Evolutionary conservation across 2,329 filamentous ascomycete species (phyloP).

Genomic region (Penicillium frequentans): DNA sequence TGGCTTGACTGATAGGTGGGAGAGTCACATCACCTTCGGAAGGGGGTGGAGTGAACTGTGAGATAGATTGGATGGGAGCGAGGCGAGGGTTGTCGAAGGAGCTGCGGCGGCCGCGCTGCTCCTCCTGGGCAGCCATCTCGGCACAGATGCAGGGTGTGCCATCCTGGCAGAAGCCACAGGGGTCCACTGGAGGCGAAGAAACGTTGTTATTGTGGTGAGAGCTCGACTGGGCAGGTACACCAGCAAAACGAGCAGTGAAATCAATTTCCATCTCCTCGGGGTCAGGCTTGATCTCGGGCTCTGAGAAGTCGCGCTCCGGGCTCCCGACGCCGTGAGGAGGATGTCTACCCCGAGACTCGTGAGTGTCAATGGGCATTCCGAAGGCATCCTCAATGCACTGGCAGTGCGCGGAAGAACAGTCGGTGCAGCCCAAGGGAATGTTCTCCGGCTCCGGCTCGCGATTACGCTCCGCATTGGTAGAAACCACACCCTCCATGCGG

Average conservation of each 20-base stretch:
- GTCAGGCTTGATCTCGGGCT: slow-evolving; percentile 48
- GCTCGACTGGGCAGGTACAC: slow-evolving; percentile 29
- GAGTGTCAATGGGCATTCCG: slow-evolving; percentile 45
- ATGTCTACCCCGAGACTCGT: slow-evolving; percentile 38
- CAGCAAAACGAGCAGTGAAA: slow-evolving; percentile 67
- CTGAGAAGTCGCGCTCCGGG: slow-evolving; percentile 57
- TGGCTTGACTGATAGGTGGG: slow-evolving; percentile 36
- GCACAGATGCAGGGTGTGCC: slow-evolving; percentile 82
- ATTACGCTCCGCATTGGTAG: slow-evolving; percentile 14
- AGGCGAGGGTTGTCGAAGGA: slow-evolving; percentile 39
- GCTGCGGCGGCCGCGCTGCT: slow-evolving; percentile 47
- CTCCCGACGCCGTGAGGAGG: slow-evolving; percentile 31
- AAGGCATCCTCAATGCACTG: slow-evolving; percentile 60
- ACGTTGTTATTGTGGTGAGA: slow-evolving; percentile 20
- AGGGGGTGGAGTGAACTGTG: slow-evolving; percentile 53
- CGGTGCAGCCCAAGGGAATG: slow-evolving; percentile 62
- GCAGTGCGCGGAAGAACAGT: slow-evolving; percentile 64
- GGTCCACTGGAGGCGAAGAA: slow-evolving; percentile 55
- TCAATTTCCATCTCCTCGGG: slow-evolving; percentile 65
- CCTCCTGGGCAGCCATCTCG: slow-evolving; percentile 56
- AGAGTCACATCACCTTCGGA: slow-evolving; percentile 57
- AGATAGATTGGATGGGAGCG: slow-evolving; percentile 47
- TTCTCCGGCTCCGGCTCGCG: slow-evolving; percentile 28
- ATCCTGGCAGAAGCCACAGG: slow-evolving; percentile 80
- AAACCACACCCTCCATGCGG: slow-evolving; percentile 20